A percentile compares a stretch with the other conserved stretches of the same genome.
These are phyloP conservation scores for Inga oerstediana DNA, from an alignment of 306 rosid genomes.

Conservation along the genomic window DNA sequence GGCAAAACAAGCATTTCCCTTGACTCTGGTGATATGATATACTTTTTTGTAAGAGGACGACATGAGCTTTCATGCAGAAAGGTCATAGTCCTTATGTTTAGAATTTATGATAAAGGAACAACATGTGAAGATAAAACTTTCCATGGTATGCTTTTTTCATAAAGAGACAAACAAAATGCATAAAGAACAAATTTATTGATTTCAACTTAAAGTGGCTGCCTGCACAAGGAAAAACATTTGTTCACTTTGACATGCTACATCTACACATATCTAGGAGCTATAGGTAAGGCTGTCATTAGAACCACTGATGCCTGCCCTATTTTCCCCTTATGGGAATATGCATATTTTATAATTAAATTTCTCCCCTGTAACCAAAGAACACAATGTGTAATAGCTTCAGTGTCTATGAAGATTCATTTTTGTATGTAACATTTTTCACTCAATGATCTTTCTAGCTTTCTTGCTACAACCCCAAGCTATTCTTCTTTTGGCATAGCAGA, in stretches of 20 bases:
- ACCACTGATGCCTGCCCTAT: constrained; percentile 44
- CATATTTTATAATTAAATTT: constrained; percentile 67
- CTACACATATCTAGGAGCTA: constrained; percentile 59
- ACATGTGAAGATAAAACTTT: too few species aligned
- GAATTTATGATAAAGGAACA: too few species aligned
- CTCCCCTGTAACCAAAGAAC: constrained; percentile 63
- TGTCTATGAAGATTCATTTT: neutral
- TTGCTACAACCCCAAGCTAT: constrained; percentile 21
- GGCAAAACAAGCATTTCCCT: constrained; percentile 18
- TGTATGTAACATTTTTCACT: neutral
- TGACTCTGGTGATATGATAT: neutral
- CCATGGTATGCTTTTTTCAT: too few species aligned
- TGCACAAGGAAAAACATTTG: too few species aligned
- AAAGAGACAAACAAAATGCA: too few species aligned
- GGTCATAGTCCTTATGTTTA: too few species aligned
- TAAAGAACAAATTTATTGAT: too few species aligned
- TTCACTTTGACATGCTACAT: constrained; percentile 55
- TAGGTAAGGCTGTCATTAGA: constrained; percentile 58
- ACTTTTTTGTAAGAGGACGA: constrained; percentile 86
- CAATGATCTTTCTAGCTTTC: constrained; percentile 8
- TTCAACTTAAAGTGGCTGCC: too few species aligned
- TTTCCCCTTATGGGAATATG: constrained; percentile 70
- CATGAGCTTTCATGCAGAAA: constrained; percentile 30
- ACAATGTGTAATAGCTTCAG: constrained; percentile 17
- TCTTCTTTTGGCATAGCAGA: constrained; percentile 17